Conservation (phyloP, 768 basidiomycete genomes). For the Mrakia blollopis region DNA sequence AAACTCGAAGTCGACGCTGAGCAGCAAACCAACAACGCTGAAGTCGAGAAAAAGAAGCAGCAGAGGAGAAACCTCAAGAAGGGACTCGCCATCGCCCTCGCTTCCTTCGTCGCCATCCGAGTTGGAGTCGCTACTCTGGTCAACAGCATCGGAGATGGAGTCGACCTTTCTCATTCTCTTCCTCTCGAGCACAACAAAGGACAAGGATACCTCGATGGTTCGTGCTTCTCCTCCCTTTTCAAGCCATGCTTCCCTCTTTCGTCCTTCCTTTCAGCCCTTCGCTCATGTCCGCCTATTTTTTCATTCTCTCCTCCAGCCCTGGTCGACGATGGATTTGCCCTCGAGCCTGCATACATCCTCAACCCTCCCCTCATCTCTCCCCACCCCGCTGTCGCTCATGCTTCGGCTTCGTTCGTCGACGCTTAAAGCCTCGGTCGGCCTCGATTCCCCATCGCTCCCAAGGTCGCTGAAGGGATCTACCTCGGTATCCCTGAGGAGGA, state of each 20-base stretch:
- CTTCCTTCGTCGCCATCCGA: background rate
- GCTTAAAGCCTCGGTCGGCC: background rate
- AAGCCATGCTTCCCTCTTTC: background rate
- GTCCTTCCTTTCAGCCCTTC: background rate
- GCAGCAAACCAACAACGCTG: background rate
- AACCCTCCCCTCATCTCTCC: constrained; percentile 5
- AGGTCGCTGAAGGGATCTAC: constrained; percentile 29
- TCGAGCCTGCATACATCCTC: constrained; percentile 10
- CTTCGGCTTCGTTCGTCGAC: background rate
- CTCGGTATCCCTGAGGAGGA: constrained; percentile 14
- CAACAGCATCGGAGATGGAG: background rate
- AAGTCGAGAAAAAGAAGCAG: background rate
- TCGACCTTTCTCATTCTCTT: background rate
- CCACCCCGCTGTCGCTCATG: constrained; percentile 23
- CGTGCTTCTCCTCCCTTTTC: background rate
- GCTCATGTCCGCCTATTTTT: background rate
- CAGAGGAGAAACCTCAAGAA: background rate
- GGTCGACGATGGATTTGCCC: constrained; percentile 18
- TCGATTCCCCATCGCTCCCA: constrained; percentile 24
- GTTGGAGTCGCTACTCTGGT: background rate
- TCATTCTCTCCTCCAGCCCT: constrained; percentile 1
- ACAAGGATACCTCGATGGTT: constrained; percentile 3
- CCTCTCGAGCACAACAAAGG: background rate
- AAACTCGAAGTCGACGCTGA: background rate
- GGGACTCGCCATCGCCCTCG: background rate